These are phyloP conservation scores for Austroboletus eburneus DNA, from an alignment of 768 basidiomycete species.

Conservation along the genomic window DNA sequence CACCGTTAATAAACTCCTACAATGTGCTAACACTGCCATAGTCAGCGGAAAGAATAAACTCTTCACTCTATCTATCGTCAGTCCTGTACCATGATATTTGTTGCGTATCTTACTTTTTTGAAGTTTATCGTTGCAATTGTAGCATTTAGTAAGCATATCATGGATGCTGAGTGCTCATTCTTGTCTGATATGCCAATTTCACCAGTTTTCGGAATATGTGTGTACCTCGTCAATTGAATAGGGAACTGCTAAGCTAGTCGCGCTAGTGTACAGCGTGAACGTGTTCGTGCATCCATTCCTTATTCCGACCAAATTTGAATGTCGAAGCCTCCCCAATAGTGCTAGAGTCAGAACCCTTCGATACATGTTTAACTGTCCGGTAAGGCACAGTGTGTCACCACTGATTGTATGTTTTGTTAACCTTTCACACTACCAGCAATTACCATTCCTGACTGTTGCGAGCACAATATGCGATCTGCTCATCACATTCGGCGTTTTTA, in stretches of 20 bases:
- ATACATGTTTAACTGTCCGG: neutral
- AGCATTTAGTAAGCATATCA: constrained; percentile 1
- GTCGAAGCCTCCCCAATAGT: neutral
- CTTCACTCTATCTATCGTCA: constrained; percentile 8
- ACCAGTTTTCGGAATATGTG: constrained; percentile 7
- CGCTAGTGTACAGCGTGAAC: neutral
- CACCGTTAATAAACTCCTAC: no score
- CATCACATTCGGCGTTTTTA: constrained; percentile 5
- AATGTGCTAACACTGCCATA: neutral
- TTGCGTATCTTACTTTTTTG: neutral
- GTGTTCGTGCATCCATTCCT: constrained; percentile 4
- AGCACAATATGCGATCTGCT: neutral
- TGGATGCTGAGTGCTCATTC: no score
- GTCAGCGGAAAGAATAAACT: constrained; percentile 16
- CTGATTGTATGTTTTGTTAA: neutral
- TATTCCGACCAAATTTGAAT: neutral
- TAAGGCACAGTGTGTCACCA: no score
- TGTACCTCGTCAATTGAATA: neutral
- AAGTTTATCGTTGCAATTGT: neutral
- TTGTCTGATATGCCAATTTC: neutral
- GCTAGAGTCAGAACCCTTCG: constrained; percentile 1
- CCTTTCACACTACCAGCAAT: neutral
- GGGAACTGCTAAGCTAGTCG: neutral
- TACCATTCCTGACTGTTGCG: neutral
- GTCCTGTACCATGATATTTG: neutral